A percentile compares a stretch with the other conserved stretches of the same genome.
Evolutionary conservation across 768 basidiomycete species (phyloP).

Genomic region (Pleurotus ostreatus): DNA sequence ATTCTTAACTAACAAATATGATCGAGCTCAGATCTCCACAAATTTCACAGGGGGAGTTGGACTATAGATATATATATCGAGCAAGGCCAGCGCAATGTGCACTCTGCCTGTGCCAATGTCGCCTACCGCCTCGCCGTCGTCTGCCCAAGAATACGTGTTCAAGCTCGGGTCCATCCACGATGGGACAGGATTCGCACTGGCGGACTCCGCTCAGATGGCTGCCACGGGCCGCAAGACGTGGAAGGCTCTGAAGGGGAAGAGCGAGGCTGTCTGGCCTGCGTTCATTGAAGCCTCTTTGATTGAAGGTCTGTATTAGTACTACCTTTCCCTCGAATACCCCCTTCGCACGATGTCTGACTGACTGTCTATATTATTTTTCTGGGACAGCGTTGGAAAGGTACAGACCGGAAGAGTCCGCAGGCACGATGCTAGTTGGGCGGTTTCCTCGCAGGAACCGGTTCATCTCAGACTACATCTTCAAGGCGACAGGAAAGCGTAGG

Average conservation of each 20-base stretch:
- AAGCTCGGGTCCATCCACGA: conserved; percentile 3
- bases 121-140: not conserved
- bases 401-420: conserved; percentile 45
- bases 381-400: conserved; percentile 51
- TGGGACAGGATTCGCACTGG: not conserved
- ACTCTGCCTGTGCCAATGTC: not conserved
- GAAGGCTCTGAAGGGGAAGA: conserved; percentile 48
- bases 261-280: conserved; percentile 62
- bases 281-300: conserved; percentile 57
- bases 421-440: conserved; percentile 49
- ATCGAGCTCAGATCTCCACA: conserved; percentile 2
- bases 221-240: conserved; percentile 51
- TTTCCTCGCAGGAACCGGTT: conserved; percentile 66
- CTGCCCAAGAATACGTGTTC: not conserved
- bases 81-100: not conserved
- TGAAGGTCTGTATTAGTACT: conserved; percentile 39
- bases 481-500: conserved; percentile 48
- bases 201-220: conserved; percentile 19
- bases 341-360: not conserved
- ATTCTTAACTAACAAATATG: not conserved
- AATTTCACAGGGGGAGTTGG: not conserved
- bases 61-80: not conserved
- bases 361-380: conserved; percentile 7
- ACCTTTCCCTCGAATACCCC: not conserved
- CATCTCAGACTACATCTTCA: conserved; percentile 60